phyloP scores from a whole-genome alignment of 805 yeast species.

The Candida argentea region DNA sequence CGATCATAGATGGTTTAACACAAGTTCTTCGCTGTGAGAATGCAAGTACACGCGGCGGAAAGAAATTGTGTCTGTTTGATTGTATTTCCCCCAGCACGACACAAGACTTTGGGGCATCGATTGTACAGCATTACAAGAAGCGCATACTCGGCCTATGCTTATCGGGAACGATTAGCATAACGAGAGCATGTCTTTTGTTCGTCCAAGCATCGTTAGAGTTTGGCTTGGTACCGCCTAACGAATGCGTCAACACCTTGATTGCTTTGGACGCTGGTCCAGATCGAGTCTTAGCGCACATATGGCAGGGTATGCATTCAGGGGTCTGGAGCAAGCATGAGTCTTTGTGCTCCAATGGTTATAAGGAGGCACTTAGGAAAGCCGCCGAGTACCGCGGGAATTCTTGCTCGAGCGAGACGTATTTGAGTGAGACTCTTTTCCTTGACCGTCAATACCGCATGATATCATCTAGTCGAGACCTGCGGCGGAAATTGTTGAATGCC shows the following conservation, averaged over 20 bases:
- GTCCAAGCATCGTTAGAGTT: constrained; percentile 45
- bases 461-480: no score
- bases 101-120: no score
- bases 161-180: constrained; percentile 32
- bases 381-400: constrained; percentile 27
- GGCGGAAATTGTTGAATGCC: no score
- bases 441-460: constrained; percentile 24
- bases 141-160: constrained; percentile 41
- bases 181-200: constrained; percentile 44
- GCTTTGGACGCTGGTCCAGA: constrained; percentile 54
- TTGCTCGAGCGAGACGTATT: no score
- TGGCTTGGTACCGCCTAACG: constrained; percentile 70
- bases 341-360: constrained; percentile 53
- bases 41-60: constrained; percentile 26
- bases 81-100: constrained; percentile 74
- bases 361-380: constrained; percentile 53
- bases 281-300: constrained; percentile 33
- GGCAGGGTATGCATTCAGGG: constrained; percentile 42
- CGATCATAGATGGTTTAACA: constrained; percentile 46
- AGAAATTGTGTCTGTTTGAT: constrained; percentile 43
- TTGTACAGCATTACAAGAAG: constrained; percentile 52
- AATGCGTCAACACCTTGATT: constrained; percentile 57
- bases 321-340: constrained; percentile 62
- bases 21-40: constrained; percentile 54
- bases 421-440: constrained; percentile 24